phyloP scores from a whole-genome alignment of 768 basidiomycete species.

The Serendipita sp. region DNA sequence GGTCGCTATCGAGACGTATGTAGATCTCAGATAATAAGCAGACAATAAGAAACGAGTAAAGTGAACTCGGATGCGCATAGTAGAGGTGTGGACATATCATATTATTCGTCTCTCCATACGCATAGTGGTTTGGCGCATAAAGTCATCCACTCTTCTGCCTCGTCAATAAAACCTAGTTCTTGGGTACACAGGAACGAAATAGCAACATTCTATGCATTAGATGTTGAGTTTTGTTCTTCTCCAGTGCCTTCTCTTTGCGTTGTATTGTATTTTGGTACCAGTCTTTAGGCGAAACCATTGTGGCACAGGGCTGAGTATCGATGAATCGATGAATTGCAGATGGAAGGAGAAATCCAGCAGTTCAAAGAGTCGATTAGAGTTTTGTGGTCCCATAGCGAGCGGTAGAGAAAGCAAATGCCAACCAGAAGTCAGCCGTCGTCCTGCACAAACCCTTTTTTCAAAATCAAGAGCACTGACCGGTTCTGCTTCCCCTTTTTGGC shows the following conservation, averaged over 20 bases:
- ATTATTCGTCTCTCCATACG: no score
- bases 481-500: conserved; percentile 95
- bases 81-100: no score
- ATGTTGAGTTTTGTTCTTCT: conserved; percentile 98
- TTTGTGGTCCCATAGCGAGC: no score
- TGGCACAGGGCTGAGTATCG: conserved; percentile 62
- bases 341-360: neutral
- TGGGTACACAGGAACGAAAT: neutral
- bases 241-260: conserved; percentile 97
- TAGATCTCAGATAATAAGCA: no score
- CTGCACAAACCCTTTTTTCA: neutral
- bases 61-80: no score
- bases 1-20: no score
- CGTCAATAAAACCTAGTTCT: no score
- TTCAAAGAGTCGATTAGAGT: neutral
- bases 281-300: conserved; percentile 99
- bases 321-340: neutral
- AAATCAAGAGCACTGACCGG: conserved; percentile 36
- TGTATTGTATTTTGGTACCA: conserved; percentile 92
- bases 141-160: no score
- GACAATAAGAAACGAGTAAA: no score
- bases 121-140: no score
- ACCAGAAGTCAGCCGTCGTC: neutral
- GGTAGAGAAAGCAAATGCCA: neutral
- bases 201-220: conserved; percentile 23